Conservation (phyloP, 2,329 filamentous ascomycete genomes). For the Colletotrichum kahawae region DNA sequence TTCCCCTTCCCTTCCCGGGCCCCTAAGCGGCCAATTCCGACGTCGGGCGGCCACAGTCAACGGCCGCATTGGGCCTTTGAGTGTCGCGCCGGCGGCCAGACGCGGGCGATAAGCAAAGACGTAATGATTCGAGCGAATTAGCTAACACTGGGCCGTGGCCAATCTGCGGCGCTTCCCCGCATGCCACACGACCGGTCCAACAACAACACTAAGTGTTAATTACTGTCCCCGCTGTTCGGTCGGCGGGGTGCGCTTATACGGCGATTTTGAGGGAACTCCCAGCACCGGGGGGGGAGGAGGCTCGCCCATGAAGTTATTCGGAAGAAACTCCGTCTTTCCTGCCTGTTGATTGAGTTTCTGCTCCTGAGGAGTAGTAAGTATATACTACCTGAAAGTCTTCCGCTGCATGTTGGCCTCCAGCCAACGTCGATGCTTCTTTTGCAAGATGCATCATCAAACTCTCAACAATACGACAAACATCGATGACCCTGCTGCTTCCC, state of each 20-base stretch:
- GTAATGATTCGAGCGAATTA: too few relatives aligned
- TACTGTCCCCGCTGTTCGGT: background rate
- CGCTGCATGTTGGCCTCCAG: background rate
- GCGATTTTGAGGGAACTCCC: background rate
- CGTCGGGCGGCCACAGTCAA: conserved; percentile 24
- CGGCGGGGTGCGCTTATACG: background rate
- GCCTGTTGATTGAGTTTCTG: background rate
- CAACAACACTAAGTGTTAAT: background rate
- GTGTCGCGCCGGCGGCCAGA: conserved; percentile 8
- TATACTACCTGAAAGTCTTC: background rate
- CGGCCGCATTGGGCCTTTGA: background rate
- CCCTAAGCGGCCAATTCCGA: conserved; percentile 35
- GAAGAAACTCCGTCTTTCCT: background rate
- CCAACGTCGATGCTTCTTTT: background rate
- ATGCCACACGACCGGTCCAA: background rate
- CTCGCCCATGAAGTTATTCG: background rate
- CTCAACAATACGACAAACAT: background rate
- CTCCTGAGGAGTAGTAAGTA: background rate
- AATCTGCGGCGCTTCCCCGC: too few relatives aligned
- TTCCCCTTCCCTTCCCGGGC: background rate
- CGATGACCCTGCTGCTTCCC: background rate
- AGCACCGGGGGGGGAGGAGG: background rate
- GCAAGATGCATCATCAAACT: background rate
- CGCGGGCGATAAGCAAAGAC: conserved; percentile 13
- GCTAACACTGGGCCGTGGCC: too few relatives aligned